Conservation (phyloP, 805 yeast genomes). For the Starmerella davenportii region DNA sequence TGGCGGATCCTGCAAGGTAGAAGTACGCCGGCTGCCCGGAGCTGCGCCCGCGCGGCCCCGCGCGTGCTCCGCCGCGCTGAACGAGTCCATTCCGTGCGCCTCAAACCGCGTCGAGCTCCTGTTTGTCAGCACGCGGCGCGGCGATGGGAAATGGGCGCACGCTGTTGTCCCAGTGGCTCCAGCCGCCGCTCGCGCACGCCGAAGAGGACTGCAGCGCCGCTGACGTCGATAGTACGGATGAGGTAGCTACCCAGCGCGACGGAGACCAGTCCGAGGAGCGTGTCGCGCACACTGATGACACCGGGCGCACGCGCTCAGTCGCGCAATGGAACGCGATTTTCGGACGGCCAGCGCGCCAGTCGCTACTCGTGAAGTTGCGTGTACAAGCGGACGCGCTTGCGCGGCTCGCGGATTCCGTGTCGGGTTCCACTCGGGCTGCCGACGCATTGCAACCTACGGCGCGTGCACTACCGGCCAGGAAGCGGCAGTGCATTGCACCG, state of each 20-base stretch:
- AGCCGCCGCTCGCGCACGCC: background rate
- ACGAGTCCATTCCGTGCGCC: too few species aligned
- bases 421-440: background rate
- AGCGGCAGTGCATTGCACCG: background rate
- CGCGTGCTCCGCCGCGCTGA: too few species aligned
- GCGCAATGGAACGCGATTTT: background rate
- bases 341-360: background rate
- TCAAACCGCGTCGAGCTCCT: too few species aligned
- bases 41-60: too few species aligned
- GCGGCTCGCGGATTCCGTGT: background rate
- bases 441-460: background rate
- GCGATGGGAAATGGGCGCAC: conserved; percentile 1
- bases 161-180: conserved; percentile 7
- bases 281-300: background rate
- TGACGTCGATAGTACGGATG: background rate
- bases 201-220: background rate
- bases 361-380: background rate
- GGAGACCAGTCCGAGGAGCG: background rate
- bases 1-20: too few species aligned
- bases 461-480: background rate
- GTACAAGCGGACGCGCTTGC: background rate
- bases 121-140: too few species aligned
- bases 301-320: background rate
- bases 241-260: background rate
- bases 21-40: too few species aligned